These are phyloP conservation scores for Rubia occidens DNA, from an alignment of 305 asterid species.

Conservation along the genomic window DNA sequence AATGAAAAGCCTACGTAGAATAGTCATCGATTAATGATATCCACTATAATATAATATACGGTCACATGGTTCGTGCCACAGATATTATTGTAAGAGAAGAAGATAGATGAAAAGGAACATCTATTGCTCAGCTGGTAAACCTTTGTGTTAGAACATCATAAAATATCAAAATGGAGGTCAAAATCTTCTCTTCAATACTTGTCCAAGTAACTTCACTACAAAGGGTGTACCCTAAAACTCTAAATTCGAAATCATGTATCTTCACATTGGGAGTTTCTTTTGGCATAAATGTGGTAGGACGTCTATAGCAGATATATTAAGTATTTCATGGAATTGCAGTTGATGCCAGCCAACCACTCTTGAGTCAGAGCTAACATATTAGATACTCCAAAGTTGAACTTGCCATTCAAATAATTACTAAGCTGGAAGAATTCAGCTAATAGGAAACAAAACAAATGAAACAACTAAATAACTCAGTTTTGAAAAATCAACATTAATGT, in stretches of 20 bases:
- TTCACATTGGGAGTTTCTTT: background rate
- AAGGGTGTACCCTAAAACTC: background rate
- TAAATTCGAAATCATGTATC: background rate
- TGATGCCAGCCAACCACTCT: slow-evolving; percentile 3
- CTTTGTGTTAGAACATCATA: background rate
- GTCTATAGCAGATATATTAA: background rate
- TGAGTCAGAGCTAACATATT: background rate
- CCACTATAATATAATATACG: background rate
- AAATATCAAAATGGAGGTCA: background rate
- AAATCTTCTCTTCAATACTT: background rate
- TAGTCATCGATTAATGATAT: background rate
- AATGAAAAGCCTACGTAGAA: background rate
- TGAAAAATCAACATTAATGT: background rate
- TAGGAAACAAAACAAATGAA: no score
- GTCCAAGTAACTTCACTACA: background rate
- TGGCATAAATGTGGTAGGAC: background rate
- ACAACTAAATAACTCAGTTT: slow-evolving; percentile 3
- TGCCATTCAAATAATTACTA: background rate
- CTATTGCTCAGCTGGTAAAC: background rate
- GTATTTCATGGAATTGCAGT: background rate
- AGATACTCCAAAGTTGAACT: background rate
- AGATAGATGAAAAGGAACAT: background rate
- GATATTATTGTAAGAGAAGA: background rate
- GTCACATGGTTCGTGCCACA: background rate
- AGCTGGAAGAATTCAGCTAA: background rate